Base-by-base conservation (phyloP, 257 asterid genomes). In the Solanum chilense region DNA sequence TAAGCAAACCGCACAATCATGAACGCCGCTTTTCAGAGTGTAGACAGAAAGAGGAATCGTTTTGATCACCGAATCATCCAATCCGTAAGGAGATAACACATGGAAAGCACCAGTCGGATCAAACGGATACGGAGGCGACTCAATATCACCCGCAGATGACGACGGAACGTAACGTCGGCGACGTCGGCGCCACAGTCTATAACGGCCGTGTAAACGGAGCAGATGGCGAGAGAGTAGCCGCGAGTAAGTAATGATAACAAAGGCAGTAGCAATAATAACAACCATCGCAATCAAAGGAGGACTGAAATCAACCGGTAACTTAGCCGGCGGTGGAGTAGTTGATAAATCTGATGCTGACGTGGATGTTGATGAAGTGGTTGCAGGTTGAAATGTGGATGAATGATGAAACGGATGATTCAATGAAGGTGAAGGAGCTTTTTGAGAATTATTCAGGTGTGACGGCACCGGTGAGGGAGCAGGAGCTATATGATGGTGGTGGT, bases 231-330 rank as follows among this genome's bases (percentile, higher is more conserved):
- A 96, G 68, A 97, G 91, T 82, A 95, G 93, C 87, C 99, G 94
- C n/a, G 98, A 96, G 92, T 94, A 97, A 69, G 98, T 95, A 77
- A 97, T 93, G 92, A 93, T 89, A 58, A 97, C 92, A 91, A 97
- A 96, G 37, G 99, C 99, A 5, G 98, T 91, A 2, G 95, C 95
- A 83, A 97, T 93, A 47, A 94, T 90, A 1, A 95, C 98, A 3
- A 97, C 98, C 99, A 96, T 96, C 27, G 96, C 98, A 69, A 97
- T 96, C 87, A 97, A 73, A 74, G 99, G 99, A 11, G 99, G 99
- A 27, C 99, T 96, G 86, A 97, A 96, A 83, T 97, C 93, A 11
- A 97, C 94, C 31, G 98, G 95, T 10, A 85, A 21, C 71, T 92
- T 97, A 0, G 99, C 91, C 85, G 95, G 93, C 64, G 94, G 93